phyloP scores from a whole-genome alignment of 495 filamentous ascomycete species.

The Chaetomium fimeti region DNA sequence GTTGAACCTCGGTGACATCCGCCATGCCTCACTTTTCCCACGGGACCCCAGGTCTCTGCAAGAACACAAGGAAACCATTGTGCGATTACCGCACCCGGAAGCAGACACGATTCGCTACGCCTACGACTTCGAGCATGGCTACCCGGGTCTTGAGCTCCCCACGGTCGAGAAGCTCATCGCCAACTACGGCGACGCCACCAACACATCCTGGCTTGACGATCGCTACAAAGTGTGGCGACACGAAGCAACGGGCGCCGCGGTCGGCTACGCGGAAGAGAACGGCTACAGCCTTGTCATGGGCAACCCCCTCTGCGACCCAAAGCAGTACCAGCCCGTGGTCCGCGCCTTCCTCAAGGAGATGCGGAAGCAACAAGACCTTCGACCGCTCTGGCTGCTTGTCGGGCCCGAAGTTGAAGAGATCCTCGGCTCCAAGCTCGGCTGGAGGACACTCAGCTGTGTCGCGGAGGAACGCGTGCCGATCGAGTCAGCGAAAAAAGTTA shows the following conservation, averaged over 20 bases:
- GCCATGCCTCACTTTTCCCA: conserved; percentile 78
- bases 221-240: conserved; percentile 82
- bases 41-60: conserved; percentile 82
- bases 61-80: conserved; percentile 44
- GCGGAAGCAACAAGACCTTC: conserved; percentile 65
- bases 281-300: conserved; percentile 76
- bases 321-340: conserved; percentile 69
- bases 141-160: conserved; percentile 56
- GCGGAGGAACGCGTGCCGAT: conserved; percentile 78
- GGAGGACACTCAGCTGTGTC: conserved; percentile 80
- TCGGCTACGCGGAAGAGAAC: conserved; percentile 71
- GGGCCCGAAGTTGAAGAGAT: conserved; percentile 67
- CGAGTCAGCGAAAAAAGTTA: conserved; percentile 64
- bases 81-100: conserved; percentile 70
- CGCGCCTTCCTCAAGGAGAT: conserved; percentile 69
- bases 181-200: conserved; percentile 86
- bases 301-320: conserved; percentile 71
- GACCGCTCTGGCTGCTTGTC: conserved; percentile 79
- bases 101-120: conserved; percentile 68
- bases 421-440: conserved; percentile 71
- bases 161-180: conserved; percentile 76
- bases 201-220: conserved; percentile 83
- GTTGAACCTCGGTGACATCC: conserved; percentile 82
- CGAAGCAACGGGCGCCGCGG: conserved; percentile 68
- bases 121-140: conserved; percentile 39